A percentile compares a stretch with the other conserved stretches of the same genome.
These are phyloP conservation scores for Globisporangium emineosum DNA, from an alignment of 352 stramenopile species.

Conservation along the genomic window DNA sequence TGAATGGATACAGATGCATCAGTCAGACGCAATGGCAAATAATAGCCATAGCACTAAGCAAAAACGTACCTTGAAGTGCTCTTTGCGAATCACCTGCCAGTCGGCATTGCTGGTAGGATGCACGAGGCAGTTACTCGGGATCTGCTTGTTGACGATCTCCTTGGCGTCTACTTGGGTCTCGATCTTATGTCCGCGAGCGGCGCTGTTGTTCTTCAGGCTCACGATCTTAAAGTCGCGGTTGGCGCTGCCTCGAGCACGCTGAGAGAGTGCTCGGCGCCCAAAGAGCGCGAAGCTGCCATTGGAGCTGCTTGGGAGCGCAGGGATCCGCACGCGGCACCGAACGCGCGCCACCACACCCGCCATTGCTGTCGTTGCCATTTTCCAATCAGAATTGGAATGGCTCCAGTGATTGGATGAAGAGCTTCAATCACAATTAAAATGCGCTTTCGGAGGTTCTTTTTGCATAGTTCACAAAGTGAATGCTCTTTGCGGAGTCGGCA, in stretches of 20 bases:
- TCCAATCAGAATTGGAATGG: not conserved
- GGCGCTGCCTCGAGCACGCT: not conserved
- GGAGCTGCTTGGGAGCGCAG: not conserved
- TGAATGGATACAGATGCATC: not conserved
- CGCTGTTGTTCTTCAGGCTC: conserved; percentile 9
- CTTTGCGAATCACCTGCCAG: conserved; percentile 50
- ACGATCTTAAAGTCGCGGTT: conserved; percentile 10
- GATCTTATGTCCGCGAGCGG: conserved; percentile 7
- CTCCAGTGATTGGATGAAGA: not conserved
- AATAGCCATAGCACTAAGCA: not conserved
- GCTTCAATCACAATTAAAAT: not conserved
- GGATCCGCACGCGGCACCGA: not conserved
- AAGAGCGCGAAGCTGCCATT: too few species aligned
- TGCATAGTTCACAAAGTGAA: not conserved
- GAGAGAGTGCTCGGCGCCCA: not conserved
- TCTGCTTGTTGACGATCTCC: conserved; percentile 22
- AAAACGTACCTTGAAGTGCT: conserved; percentile 40
- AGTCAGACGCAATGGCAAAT: not conserved
- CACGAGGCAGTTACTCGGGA: conserved; percentile 23
- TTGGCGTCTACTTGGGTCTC: conserved; percentile 10
- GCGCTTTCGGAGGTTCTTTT: not conserved
- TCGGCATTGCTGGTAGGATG: conserved; percentile 28
- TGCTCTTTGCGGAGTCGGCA: not conserved
- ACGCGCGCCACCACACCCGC: not conserved
- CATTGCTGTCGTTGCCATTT: conserved; percentile 1